Base-by-base conservation (phyloP, 1,284 basidiomycete species). In the Paramarasmius palmivorus region DNA sequence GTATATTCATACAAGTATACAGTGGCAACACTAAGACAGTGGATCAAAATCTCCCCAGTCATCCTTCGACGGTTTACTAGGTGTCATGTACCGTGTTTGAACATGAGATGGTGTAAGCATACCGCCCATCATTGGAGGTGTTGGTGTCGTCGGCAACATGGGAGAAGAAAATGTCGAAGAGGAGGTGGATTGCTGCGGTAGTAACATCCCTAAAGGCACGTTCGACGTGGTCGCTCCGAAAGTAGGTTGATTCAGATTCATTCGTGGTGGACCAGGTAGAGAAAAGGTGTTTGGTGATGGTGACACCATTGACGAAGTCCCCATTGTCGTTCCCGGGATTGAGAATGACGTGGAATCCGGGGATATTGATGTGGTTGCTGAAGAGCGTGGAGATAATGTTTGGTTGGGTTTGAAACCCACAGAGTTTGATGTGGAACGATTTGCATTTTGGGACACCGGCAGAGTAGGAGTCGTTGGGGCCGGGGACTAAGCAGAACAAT, bases 41-140 rank as follows among this genome's bases (percentile, higher is more conserved):
- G 90, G 90, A 73, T 92, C 90, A 65, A 92, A 92, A 64, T 90
- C 90, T 22, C 82, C 83, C 87, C 87, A 91, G 57, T 86, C 85
- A 58, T 82, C 76, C 60, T 84, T 84, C 32, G 82, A 74, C 14
- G 78, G 65, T 53, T 77, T 79, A 52, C 77, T 82, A 17, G 73
- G 55, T 32, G 75, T 57, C 51, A 60, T 67, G 44, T 63, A 68
- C 71, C 79, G 79, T 17, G 76, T 68, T 17, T 78, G 63, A 32
- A 82, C 80, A 62, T 75, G 79, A 10, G 82, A 83, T 1, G 86
- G 87, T 10, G 78, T 72, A 15, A 90, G 68, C 47, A 88, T 65
- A 50, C 72, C 72, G 23, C 75, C 71, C 76, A 85, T 82, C 10
- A 68, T 66, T 34, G 74, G 72, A 20, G 71, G 68, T 2, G 72